These are phyloP conservation scores for Pythium folliculosum DNA, from an alignment of 352 stramenopile species.

Conservation along the genomic window DNA sequence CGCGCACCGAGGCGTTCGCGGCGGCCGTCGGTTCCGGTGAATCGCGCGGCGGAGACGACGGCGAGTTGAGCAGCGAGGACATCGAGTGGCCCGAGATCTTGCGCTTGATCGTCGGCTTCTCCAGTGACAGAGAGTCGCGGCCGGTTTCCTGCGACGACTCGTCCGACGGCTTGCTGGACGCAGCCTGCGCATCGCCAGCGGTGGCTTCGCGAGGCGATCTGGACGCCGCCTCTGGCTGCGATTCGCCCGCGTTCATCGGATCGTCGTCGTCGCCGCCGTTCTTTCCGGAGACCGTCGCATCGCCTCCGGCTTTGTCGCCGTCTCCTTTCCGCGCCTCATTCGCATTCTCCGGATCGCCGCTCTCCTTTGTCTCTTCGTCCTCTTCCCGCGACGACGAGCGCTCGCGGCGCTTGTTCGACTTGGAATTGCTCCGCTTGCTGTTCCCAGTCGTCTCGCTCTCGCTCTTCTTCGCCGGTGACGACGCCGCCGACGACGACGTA, in stretches of 20 bases:
- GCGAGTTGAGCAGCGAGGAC: slow-evolving; percentile 75
- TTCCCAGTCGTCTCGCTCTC: slow-evolving; percentile 14
- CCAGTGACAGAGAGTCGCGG: slow-evolving; percentile 9
- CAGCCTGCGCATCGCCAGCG: background rate
- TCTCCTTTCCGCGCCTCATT: background rate
- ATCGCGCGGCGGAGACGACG: slow-evolving; percentile 39
- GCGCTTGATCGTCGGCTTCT: slow-evolving; percentile 33
- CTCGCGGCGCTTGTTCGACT: slow-evolving; percentile 21
- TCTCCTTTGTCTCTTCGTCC: slow-evolving; percentile 34
- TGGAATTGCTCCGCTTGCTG: slow-evolving; percentile 12
- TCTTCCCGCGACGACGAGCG: slow-evolving; percentile 33
- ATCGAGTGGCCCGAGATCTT: slow-evolving; percentile 59
- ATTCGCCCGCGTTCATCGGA: slow-evolving; percentile 7
- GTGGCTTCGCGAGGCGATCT: background rate
- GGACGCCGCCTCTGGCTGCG: slow-evolving; percentile 5
- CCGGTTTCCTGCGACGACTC: slow-evolving; percentile 6
- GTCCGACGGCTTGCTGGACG: background rate
- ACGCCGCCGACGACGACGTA: background rate
- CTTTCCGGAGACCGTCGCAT: background rate
- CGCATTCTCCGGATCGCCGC: background rate
- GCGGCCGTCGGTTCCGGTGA: slow-evolving; percentile 18
- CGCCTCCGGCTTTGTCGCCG: background rate
- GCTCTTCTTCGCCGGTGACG: slow-evolving; percentile 10
- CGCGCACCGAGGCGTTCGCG: slow-evolving; percentile 38
- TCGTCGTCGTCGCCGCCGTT: background rate